These are phyloP conservation scores for Penicillium sp. DNA, from an alignment of 2,329 filamentous ascomycete species.

Conservation along the genomic window DNA sequence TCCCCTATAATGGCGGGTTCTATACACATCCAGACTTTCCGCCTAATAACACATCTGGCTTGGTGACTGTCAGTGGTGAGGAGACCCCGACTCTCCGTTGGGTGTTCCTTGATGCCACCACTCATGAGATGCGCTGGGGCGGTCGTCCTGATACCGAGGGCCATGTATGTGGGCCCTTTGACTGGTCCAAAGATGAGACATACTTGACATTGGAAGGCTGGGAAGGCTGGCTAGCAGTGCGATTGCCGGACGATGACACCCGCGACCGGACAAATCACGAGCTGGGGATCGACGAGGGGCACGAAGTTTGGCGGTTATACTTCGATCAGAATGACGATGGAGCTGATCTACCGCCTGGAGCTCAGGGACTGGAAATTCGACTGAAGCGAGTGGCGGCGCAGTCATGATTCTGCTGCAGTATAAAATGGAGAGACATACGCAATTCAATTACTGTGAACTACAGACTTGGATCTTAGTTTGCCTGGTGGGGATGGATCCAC, in stretches of 20 bases:
- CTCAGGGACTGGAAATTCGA: slow-evolving; percentile 21
- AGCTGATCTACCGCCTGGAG: slow-evolving; percentile 17
- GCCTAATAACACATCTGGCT: slow-evolving; percentile 20
- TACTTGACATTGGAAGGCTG: slow-evolving; percentile 20
- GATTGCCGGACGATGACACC: slow-evolving; percentile 16
- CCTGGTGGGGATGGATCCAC: no score
- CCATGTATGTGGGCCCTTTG: slow-evolving; percentile 22
- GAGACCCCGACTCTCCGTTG: slow-evolving; percentile 21
- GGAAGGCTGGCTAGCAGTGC: slow-evolving; percentile 24
- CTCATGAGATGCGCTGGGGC: slow-evolving; percentile 24
- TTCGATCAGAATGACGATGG: slow-evolving; percentile 25
- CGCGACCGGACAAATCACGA: slow-evolving; percentile 11
- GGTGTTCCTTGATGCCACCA: slow-evolving; percentile 24
- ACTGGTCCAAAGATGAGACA: slow-evolving; percentile 20
- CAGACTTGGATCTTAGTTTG: no score
- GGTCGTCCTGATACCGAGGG: slow-evolving; percentile 21
- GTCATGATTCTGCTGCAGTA: slow-evolving; percentile 8
- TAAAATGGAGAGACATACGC: neutral
- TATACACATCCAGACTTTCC: slow-evolving; percentile 23
- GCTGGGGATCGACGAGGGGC: slow-evolving; percentile 12
- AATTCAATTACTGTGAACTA: no score
- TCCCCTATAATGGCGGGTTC: slow-evolving; percentile 23
- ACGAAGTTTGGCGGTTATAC: slow-evolving; percentile 22
- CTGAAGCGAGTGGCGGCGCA: slow-evolving; percentile 19
- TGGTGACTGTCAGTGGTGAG: slow-evolving; percentile 24